Percentiles rank a stretch among this genome's conserved stretches.
phyloP scores from a whole-genome alignment of 108 stramenopile genomes.

The Fragilariopsis cylindrus region DNA sequence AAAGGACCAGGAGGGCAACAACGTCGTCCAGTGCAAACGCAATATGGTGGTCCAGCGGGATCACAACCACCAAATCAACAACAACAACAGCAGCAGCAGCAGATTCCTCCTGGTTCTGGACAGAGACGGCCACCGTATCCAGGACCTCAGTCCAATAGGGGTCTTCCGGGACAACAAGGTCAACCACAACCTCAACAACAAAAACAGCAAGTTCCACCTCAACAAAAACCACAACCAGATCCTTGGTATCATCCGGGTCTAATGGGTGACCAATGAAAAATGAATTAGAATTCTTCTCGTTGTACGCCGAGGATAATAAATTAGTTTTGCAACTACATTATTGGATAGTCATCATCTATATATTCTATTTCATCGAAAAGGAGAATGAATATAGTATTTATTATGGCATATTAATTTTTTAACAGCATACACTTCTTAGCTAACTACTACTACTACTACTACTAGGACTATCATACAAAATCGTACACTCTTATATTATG shows the following conservation, averaged over 20 bases:
- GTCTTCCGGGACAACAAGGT: conserved; percentile 12
- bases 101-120: conserved; percentile 3
- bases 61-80: conserved; percentile 2
- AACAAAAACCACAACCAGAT: conserved; percentile 28
- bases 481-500: too few species aligned
- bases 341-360: too few species aligned
- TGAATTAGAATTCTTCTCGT: too few species aligned
- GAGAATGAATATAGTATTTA: too few species aligned
- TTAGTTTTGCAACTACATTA: too few species aligned
- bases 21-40: conserved; percentile 32
- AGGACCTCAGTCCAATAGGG: conserved; percentile 7
- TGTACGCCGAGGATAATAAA: too few species aligned
- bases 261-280: conserved; percentile 20
- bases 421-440: too few species aligned
- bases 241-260: conserved; percentile 45
- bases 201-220: conserved; percentile 14
- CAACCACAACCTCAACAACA: conserved; percentile 17
- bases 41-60: conserved; percentile 28
- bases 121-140: conserved; percentile 16
- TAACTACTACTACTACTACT: too few species aligned
- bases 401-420: too few species aligned
- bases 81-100: conserved; percentile 17
- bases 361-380: too few species aligned
- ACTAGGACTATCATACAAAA: too few species aligned
- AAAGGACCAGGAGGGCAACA: conserved; percentile 11